These are phyloP conservation scores for Metschnikowia aberdeeniae DNA, from an alignment of 805 yeast genomes.

Conservation along the genomic window DNA sequence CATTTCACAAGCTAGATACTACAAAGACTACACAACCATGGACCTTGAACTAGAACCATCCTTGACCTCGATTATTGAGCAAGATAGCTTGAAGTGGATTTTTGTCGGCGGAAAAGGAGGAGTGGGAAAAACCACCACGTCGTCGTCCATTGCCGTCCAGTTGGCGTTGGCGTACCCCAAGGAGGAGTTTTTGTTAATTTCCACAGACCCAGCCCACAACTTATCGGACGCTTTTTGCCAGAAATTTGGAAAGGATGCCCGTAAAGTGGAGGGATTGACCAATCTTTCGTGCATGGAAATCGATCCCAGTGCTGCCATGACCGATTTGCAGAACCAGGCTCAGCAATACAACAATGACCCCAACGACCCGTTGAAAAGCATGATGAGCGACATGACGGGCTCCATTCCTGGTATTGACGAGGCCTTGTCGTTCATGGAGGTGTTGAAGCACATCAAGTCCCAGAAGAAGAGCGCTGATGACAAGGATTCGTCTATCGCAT, in stretches of 20 bases:
- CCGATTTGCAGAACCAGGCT: conserved; percentile 70
- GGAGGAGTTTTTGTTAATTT: conserved; percentile 81
- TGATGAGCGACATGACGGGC: conserved; percentile 88
- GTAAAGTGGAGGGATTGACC: conserved; percentile 82
- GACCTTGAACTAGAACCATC: conserved; percentile 70
- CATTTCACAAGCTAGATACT: not conserved
- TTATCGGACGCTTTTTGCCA: conserved; percentile 97
- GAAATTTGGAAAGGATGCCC: conserved; percentile 95
- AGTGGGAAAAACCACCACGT: conserved; percentile 97
- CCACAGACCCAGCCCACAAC: conserved; percentile 98
- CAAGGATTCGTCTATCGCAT: conserved; percentile 33
- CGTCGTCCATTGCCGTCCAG: conserved; percentile 92
- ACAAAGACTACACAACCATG: conserved; percentile 22
- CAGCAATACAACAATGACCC: conserved; percentile 52
- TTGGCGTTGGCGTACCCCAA: conserved; percentile 77
- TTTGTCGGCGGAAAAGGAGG: conserved; percentile 99
- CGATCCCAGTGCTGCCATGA: conserved; percentile 91
- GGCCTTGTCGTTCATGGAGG: conserved; percentile 97
- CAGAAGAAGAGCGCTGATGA: conserved; percentile 40
- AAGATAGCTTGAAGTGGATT: conserved; percentile 83
- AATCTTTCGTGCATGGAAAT: conserved; percentile 97
- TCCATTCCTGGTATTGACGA: conserved; percentile 98
- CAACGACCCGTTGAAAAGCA: conserved; percentile 59
- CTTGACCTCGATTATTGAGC: conserved; percentile 57
- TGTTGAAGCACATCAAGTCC: conserved; percentile 88